Base-by-base conservation (phyloP, 2,329 filamentous ascomycete species). In the Apiospora rasikravindrae region DNA sequence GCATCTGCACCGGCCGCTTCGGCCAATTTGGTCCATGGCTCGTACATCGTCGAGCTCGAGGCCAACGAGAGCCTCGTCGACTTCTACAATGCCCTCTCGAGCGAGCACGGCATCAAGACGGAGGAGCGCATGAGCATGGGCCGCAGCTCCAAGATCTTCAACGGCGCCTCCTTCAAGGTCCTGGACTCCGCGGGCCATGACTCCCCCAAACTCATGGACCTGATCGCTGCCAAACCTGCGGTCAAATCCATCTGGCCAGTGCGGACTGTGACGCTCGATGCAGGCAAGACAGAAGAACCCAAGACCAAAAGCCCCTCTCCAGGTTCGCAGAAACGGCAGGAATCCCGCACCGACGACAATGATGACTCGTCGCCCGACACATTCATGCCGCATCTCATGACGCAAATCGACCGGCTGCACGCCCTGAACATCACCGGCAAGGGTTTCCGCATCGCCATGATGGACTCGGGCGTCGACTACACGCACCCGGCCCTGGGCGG, bases 351-450 rank as follows among this genome's bases (percentile, higher is more conserved):
- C 26, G 26, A 40, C 13, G 45, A 26, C 4, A 29, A 24, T 24
- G 26, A 47, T 3, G 8, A 11, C 4, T 24, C 44, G 13, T 29
- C n/a, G 42, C 11, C 40, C 29, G 40, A 71, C 13, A 40, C 64
- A 19, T 73, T 69, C 45, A 42, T 53, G 42, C 70, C 72, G n/a
- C 72, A 73, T 40, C 26, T 71, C 49, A 69, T 69, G 72, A 73
- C 72, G 19, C 72, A 73, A 26, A 70, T 73, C 53, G 70, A 71
- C 69, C n/a, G 51, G 67, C 70, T 73, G 19, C 66, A 53, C n/a
- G 72, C 69, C 8, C 22, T 42, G 19, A 69, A 69, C 44, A 16
- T 69, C 19, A 73, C 72, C 22, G 72, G 72, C 26, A 71, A 71
- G 72, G 72, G 72, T 8, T 51, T 71, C 67, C 22, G 49, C 16